A percentile compares a stretch with the other conserved stretches of the same genome.
Conservation (phyloP, 768 basidiomycete species). For the Omphalotus guepiniiformis region DNA sequence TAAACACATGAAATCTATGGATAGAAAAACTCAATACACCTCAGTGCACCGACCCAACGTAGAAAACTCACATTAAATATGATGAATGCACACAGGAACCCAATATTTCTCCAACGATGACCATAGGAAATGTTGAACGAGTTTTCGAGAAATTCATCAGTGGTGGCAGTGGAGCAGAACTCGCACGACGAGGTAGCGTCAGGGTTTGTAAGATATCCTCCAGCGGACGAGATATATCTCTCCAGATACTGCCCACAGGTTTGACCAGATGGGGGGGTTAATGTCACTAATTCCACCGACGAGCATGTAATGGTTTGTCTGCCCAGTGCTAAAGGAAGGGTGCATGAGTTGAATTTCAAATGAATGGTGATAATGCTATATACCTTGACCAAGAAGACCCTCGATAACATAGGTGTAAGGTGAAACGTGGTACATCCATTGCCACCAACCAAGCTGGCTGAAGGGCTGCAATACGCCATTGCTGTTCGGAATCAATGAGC, state of each 20-base stretch:
- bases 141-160: conserved; percentile 51
- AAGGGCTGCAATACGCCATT: conserved; percentile 69
- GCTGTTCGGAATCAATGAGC: conserved; percentile 22
- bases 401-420: conserved; percentile 58
- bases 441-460: conserved; percentile 60
- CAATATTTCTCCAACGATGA: conserved; percentile 52
- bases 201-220: conserved; percentile 56
- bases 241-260: conserved; percentile 51
- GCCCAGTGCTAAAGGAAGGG: conserved; percentile 33
- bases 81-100: conserved; percentile 44
- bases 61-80: conserved; percentile 45
- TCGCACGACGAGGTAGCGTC: conserved; percentile 48
- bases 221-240: conserved; percentile 41
- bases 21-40: not conserved
- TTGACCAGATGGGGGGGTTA: conserved; percentile 50
- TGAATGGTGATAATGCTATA: not conserved
- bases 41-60: not conserved
- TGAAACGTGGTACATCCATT: conserved; percentile 61
- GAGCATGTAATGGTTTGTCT: conserved; percentile 43
- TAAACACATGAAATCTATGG: conserved; percentile 38
- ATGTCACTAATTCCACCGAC: conserved; percentile 42
- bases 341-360: not conserved
- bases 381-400: conserved; percentile 31
- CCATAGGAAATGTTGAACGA: conserved; percentile 55
- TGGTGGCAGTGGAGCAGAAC: conserved; percentile 56